Evolutionary conservation across 345 rosid species (phyloP), one percentile per base, ranked within the genome.

Genomic region (Gossypium raimondii): DNA sequence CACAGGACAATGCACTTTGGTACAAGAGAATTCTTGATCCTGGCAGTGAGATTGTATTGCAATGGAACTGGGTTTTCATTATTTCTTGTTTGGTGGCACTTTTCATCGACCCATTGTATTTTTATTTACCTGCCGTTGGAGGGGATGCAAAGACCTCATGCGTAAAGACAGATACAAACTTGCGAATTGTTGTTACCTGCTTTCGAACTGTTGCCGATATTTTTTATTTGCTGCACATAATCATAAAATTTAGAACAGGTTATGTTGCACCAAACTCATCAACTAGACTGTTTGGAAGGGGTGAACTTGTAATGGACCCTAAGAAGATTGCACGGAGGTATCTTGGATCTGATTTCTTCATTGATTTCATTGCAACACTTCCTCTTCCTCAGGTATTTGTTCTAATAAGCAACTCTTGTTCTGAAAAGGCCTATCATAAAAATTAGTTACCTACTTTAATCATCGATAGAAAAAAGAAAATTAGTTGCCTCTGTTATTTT

Each of bases 261-360:
- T 94, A 84, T 72, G 80, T 92, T 11, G 97, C 98, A 0, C 97
- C 97, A 0, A 90, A 88, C 77, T 83, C 86, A 1, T 79, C 76
- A 22, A 84, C 97, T 80, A 83, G 97, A 61, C 92, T 94, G 50
- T 94, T 94, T 78, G 97, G 97, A 48, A 89, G 93, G 88, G 98
- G 98, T 56, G 97, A 94, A 76, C 93, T 94, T 75, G 97, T 94
- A 62, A 92, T 87, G 97, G 94, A 92, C 78, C 89, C 97, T 0
- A 88, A 88, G 85, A 83, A 84, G 77, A 89, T 91, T 66, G 93
- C 97, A 14, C 59, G 75, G 82, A 87, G 86, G 79, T 94, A 94
- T 81, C 76, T 92, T 56, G 86, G 87, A 72, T 86, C 97, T 34
- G 95, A 89, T 76, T 94, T 94, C 87, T 86, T 86, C 80, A 82